Evolutionary conservation across 306 rosid genomes (phyloP), one percentile per base, ranked within the genome.

Genomic region (Cyclanthera cordifolia): DNA sequence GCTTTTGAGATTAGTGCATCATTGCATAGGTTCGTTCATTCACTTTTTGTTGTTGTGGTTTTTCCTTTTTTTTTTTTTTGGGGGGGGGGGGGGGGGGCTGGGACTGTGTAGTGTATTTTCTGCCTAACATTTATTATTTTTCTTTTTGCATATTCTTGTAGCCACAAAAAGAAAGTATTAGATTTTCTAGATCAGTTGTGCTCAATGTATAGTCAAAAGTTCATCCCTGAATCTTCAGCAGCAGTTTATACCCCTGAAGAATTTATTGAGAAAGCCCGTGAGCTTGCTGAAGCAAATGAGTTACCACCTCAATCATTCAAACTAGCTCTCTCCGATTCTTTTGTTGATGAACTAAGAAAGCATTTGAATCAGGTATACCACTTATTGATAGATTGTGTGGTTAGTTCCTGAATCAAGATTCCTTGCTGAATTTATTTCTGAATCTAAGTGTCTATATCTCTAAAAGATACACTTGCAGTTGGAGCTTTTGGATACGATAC

Each of bases 211-310:
- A 85, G 86, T 79, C 85, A 86, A 74, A 79, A 79, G 39, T 85
- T 79, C 85, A 49, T 80, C 59, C 75, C 55, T 74, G 50, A 76
- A 67, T 75, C 88, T 30, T 74, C 82, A 24, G 73, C 58, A 78
- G 82, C 73, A 73, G 82, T 74, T 59, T 82, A 82, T 69, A 76
- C 69, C 73, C 60, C 81, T 53, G 85, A 74, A 80, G 76, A 64
- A 41, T 89, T 89, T 77, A 65, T 86, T 47, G 86, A 86, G 67
- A 81, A 81, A 77, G 82, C 85, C 74, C 82, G 73, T n/a, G 82
- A 87, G 79, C 86, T 90, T 83, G 99, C 96, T 34, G 94, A 84
- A 79, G 82, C 80, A 41, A 83, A 85, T 75, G 96, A 86, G 3
- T 72, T 93, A 77, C 84, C 96, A 39, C 77, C 99, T 66, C 81